A percentile compares a stretch with the other conserved stretches of the same genome.
Evolutionary conservation across 495 filamentous ascomycete genomes (phyloP).

Genomic region (Cenococcum geophilum): DNA sequence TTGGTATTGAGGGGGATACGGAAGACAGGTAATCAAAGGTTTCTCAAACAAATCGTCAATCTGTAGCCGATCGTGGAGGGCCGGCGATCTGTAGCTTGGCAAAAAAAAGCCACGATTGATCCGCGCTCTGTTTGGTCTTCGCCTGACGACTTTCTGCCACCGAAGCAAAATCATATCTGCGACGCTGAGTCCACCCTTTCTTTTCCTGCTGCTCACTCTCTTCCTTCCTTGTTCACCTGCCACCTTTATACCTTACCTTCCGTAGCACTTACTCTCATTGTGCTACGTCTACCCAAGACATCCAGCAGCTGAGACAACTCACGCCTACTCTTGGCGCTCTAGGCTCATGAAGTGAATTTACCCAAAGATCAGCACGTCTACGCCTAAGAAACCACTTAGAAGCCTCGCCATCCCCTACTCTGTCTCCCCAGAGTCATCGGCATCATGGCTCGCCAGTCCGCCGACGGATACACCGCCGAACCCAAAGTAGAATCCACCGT

Average conservation of each 20-base stretch:
- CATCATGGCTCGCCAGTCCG: constrained; percentile 6
- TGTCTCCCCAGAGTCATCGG: neutral
- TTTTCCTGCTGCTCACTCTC: no score
- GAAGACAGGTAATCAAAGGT: neutral
- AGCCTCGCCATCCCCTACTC: neutral
- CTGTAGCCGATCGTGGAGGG: no score
- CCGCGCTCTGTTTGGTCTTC: no score
- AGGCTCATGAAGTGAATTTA: neutral
- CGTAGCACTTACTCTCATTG: neutral
- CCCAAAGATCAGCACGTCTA: neutral
- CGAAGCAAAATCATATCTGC: no score
- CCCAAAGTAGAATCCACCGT: neutral
- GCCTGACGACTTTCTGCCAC: no score
- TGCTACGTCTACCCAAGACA: neutral
- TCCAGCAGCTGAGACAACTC: constrained; percentile 4
- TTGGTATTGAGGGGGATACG: neutral
- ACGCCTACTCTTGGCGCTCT: constrained; percentile 1
- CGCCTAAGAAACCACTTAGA: neutral
- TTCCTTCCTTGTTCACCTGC: no score
- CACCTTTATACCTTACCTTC: neutral
- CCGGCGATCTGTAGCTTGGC: no score
- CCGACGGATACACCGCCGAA: neutral
- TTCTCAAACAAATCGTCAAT: neutral
- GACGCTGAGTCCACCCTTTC: no score
- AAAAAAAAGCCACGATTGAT: no score